Percentiles rank a stretch among this genome's conserved stretches.
Evolutionary conservation across 768 basidiomycete species (phyloP).

Genomic region (Lyophyllum shimeji): DNA sequence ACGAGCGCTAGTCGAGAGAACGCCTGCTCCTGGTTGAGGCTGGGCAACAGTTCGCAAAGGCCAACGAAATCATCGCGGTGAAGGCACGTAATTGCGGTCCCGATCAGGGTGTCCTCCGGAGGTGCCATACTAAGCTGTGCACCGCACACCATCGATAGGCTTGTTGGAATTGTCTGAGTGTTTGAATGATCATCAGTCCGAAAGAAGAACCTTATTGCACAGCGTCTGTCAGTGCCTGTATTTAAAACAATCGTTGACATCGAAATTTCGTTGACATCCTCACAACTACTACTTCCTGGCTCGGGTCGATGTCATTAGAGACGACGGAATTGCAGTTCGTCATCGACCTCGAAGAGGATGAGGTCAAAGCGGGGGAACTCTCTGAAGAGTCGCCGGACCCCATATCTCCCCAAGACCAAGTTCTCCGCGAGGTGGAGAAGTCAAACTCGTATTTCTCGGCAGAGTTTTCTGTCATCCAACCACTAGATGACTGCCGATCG

Average conservation of each 20-base stretch:
- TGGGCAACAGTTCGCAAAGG: neutral
- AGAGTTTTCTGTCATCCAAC: constrained; percentile 3
- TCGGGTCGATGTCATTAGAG: neutral
- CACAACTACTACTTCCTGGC: neutral
- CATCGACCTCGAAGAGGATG: neutral
- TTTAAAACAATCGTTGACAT: neutral
- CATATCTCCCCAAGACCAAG: neutral
- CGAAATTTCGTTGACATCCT: neutral
- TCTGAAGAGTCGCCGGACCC: neutral
- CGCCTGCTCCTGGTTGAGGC: neutral
- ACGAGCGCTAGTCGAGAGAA: neutral
- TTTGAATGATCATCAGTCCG: neutral
- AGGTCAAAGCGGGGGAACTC: neutral
- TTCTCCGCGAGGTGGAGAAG: neutral
- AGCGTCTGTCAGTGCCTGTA: neutral
- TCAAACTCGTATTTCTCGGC: constrained; percentile 4
- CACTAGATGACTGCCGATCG: neutral
- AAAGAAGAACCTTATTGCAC: neutral
- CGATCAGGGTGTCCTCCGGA: neutral
- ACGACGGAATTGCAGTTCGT: neutral
- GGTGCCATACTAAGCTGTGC: neutral
- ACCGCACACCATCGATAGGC: neutral
- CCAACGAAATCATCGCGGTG: neutral
- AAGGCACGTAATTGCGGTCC: neutral
- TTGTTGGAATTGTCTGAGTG: no score